These are phyloP conservation scores for Kwoniella botswanensis DNA, from an alignment of 768 basidiomycete species.

Conservation along the genomic window DNA sequence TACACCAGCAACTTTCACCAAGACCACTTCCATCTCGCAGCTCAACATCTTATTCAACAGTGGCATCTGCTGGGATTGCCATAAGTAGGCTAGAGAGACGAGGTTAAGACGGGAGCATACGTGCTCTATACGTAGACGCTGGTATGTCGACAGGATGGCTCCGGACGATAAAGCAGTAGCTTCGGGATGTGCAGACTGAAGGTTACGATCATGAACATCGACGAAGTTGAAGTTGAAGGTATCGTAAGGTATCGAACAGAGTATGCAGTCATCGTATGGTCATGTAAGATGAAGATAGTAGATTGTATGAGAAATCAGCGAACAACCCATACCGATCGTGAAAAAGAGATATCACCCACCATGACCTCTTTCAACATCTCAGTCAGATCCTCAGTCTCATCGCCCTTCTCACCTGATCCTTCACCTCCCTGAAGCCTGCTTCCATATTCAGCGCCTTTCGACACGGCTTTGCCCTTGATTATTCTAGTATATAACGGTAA, in stretches of 20 bases:
- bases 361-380: constrained; percentile 74
- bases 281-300: not conserved
- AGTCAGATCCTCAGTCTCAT: constrained; percentile 95
- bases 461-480: constrained; percentile 79
- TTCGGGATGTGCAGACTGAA: constrained; percentile 75
- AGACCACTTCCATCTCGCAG: constrained; percentile 72
- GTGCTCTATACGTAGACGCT: constrained; percentile 95
- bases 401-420: constrained; percentile 67
- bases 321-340: not conserved
- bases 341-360: constrained; percentile 62
- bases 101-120: constrained; percentile 83
- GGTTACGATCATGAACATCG: not conserved
- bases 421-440: constrained; percentile 61
- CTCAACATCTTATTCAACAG: constrained; percentile 86
- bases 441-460: constrained; percentile 86
- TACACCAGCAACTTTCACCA: constrained; percentile 96
- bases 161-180: constrained; percentile 88
- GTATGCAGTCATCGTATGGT: too few species aligned
- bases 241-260: too few species aligned
- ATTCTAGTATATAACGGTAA: constrained; percentile 82
- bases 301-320: not conserved
- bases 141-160: constrained; percentile 96
- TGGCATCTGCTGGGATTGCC: constrained; percentile 89
- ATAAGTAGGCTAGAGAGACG: constrained; percentile 83
- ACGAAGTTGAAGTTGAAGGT: too few species aligned